Evolutionary conservation across 345 rosid genomes (phyloP), one percentile per base, ranked within the genome.

Genomic region (Chamaenerion angustifolium): DNA sequence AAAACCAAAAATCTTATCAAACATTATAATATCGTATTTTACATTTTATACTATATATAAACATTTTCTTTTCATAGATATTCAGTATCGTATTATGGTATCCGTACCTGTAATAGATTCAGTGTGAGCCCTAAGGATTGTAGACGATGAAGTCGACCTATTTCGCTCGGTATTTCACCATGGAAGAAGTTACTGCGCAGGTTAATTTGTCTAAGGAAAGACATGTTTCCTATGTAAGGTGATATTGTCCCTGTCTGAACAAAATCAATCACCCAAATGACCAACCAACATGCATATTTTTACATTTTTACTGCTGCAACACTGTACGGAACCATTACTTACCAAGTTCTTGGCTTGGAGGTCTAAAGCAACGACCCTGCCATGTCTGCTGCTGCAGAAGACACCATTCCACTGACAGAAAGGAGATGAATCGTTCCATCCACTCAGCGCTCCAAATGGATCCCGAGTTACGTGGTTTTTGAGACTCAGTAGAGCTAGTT

Each of bases 341-440:
- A 50, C 54, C 50, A 62, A 51, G 53, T 58, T 60, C 45, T 13
- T 17, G 35, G 27, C 16, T 6, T 17, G 1, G 35, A 70, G 60
- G 56, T 50, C 45, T 12, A 70, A 35, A 2, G 47, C 50, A 14
- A 58, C 23, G 14, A 58, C 62, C 18, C 74, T 62, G 9, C 21
- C 57, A 46, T 53, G 63, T 9, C 63, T 43, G 0, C 47, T 8
- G 46, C 60, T 4, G 41, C 73, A 69, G 42, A 37, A 17, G n/a
- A 69, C 54, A 3, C 73, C 73, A 10, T 25, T 14, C 72, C 68
- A 68, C 5, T 3, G 56, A 52, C 59, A 63, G 48, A 55, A 58
- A 13, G 46, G 44, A 15, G 52, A 8, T 2, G 68, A 59, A 49
- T 64, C 54, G 41, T 68, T 60, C 68, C 73, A 68, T 11, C 35